A percentile compares a stretch with the other conserved stretches of the same genome.
Evolutionary conservation across 225 moss, liverwort and hornwort species (phyloP).

Genomic region (Marchantia polymorpha): DNA sequence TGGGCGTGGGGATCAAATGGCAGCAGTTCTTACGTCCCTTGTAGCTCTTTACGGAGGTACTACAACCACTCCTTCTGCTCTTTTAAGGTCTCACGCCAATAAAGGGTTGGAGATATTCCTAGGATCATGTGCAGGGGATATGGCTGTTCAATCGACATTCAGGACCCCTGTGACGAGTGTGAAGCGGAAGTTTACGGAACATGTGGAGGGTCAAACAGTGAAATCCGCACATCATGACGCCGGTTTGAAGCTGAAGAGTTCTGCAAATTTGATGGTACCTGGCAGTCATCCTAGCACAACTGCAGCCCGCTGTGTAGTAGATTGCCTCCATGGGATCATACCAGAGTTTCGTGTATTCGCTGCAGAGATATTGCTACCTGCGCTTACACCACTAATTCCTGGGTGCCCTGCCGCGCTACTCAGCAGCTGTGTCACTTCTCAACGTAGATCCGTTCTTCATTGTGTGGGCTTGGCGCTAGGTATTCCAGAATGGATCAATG

Average conservation of each 20-base stretch:
- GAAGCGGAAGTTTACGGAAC: conserved; percentile 27
- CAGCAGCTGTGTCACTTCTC: conserved; percentile 39
- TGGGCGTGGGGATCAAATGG: conserved; percentile 51
- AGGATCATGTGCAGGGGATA: conserved; percentile 42
- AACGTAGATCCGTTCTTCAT: conserved; percentile 66
- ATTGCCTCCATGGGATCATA: conserved; percentile 57
- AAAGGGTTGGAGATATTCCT: conserved; percentile 66
- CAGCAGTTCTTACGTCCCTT: conserved; percentile 61
- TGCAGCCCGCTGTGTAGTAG: conserved; percentile 49
- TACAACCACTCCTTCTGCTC: conserved; percentile 58
- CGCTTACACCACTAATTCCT: conserved; percentile 54
- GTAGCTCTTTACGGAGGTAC: conserved; percentile 70
- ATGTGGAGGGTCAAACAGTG: conserved; percentile 14
- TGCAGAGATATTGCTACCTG: conserved; percentile 65
- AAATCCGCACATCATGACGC: neutral
- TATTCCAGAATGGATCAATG: conserved; percentile 63
- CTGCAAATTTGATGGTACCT: neutral
- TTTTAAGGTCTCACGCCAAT: conserved; percentile 65
- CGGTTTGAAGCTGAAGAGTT: conserved; percentile 14
- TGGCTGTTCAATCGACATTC: neutral
- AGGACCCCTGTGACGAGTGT: conserved; percentile 4
- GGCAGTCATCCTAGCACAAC: conserved; percentile 23
- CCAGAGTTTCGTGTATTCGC: conserved; percentile 63
- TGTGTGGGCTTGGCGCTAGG: conserved; percentile 67
- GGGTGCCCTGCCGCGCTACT: conserved; percentile 46